phyloP scores from a whole-genome alignment of 176 grass and related monocot genomes.

The sorghum (Sorghum bicolor) region DNA sequence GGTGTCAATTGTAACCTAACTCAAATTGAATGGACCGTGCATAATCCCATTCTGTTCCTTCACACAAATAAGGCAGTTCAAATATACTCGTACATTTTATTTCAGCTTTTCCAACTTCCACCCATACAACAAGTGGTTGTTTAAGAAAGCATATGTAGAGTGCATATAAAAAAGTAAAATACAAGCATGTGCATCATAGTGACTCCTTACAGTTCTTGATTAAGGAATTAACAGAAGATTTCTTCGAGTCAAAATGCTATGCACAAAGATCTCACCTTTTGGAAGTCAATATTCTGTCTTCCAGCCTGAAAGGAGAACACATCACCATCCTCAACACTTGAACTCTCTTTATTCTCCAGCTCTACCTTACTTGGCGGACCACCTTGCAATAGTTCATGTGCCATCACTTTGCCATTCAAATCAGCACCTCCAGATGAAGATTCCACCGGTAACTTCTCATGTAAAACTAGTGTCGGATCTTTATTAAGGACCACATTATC shows the following conservation, averaged over 20 bases:
- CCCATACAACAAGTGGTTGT: background rate
- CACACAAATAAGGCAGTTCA: background rate
- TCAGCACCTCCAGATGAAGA: conserved; percentile 41
- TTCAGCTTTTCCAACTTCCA: background rate
- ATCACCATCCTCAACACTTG: conserved; percentile 62
- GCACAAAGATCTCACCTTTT: conserved; percentile 50
- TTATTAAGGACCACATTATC: conserved; percentile 49
- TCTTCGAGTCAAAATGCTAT: background rate
- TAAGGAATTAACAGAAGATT: background rate
- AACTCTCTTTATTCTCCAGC: conserved; percentile 35
- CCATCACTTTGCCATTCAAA: conserved; percentile 34
- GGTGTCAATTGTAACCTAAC: background rate
- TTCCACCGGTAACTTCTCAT: conserved; percentile 55
- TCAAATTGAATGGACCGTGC: background rate
- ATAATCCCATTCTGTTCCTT: conserved; percentile 8
- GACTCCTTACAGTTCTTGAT: conserved; percentile 2
- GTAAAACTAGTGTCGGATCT: conserved; percentile 82
- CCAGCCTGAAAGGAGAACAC: conserved; percentile 75
- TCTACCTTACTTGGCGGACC: conserved; percentile 39
- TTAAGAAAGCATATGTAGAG: background rate
- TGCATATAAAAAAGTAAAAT: background rate
- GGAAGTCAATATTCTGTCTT: conserved; percentile 57
- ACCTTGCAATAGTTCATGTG: conserved; percentile 42
- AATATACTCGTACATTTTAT: background rate
- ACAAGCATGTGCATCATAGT: background rate